A percentile compares a stretch with the other conserved stretches of the same genome.
Evolutionary conservation across 306 rosid species (phyloP).

Genomic region (Pyrus communis): DNA sequence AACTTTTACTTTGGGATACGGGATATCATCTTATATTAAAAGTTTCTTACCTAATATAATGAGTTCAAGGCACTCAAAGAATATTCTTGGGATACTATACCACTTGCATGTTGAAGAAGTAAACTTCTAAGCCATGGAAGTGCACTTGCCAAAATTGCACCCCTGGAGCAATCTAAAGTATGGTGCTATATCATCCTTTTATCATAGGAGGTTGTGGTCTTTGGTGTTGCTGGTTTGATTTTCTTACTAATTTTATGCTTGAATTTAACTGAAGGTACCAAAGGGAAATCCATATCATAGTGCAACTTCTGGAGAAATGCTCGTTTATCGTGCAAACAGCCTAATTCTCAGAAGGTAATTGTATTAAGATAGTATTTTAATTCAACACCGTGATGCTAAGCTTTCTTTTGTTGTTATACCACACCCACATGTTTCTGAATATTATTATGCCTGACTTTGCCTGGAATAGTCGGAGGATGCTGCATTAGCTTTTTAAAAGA

Average conservation of each 20-base stretch:
- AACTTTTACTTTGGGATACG: neutral
- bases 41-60: slow-evolving; percentile 55
- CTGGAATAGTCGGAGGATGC: neutral
- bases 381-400: neutral
- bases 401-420: neutral
- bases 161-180: slow-evolving; percentile 21
- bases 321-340: slow-evolving; percentile 74
- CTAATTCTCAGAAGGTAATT: slow-evolving; percentile 59
- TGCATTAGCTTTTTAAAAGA: neutral
- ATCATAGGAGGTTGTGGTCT: neutral
- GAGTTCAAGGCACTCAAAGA: slow-evolving; percentile 67
- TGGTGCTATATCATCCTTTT: neutral
- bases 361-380: neutral
- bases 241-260: slow-evolving; percentile 9
- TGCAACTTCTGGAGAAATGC: slow-evolving; percentile 97
- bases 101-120: slow-evolving; percentile 69
- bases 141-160: slow-evolving; percentile 72
- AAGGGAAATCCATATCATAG: slow-evolving; percentile 98
- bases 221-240: neutral
- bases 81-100: slow-evolving; percentile 69
- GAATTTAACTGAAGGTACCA: slow-evolving; percentile 61
- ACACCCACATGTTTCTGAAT: neutral
- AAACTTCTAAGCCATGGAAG: slow-evolving; percentile 71
- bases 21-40: neutral
- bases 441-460: neutral